Conservation (phyloP, 129 eudicot species). For the Arctium minus region DNA sequence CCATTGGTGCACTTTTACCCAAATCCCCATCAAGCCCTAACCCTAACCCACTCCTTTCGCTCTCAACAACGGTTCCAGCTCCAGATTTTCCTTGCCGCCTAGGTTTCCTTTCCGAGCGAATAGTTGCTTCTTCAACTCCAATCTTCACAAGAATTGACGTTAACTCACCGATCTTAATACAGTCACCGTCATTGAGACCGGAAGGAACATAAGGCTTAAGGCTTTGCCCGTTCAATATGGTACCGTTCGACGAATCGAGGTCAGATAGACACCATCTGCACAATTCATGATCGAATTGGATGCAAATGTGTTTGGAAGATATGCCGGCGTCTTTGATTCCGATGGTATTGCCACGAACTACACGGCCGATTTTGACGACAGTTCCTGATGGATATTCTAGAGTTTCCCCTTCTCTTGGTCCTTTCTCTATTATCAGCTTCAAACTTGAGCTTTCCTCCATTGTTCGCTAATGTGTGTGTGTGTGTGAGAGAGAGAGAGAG, state of each 20-base stretch:
- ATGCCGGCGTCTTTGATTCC: conserved; percentile 67
- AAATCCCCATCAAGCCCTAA: conserved; percentile 14
- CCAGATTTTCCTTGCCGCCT: conserved; percentile 26
- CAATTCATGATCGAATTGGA: conserved; percentile 35
- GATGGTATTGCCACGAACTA: conserved; percentile 54
- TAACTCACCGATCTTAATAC: conserved; percentile 62
- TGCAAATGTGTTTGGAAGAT: conserved; percentile 69
- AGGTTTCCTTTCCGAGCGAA: conserved; percentile 16
- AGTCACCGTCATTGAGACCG: conserved; percentile 45
- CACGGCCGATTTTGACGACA: conserved; percentile 51
- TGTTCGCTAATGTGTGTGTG: background rate
- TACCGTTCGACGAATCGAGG: conserved; percentile 77
- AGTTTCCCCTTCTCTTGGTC: conserved; percentile 65
- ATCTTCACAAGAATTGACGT: conserved; percentile 49
- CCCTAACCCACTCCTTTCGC: conserved; percentile 23
- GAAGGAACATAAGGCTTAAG: conserved; percentile 30
- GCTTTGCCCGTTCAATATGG: conserved; percentile 33
- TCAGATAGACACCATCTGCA: conserved; percentile 49
- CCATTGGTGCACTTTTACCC: conserved; percentile 15
- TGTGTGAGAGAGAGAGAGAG: background rate
- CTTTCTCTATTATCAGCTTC: conserved; percentile 64
- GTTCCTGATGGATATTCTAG: conserved; percentile 38
- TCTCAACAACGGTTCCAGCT: conserved; percentile 4
- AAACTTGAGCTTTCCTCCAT: conserved; percentile 34
- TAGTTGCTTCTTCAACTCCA: background rate